Conservation (phyloP, 306 rosid species). For the Prunus mume region DNA sequence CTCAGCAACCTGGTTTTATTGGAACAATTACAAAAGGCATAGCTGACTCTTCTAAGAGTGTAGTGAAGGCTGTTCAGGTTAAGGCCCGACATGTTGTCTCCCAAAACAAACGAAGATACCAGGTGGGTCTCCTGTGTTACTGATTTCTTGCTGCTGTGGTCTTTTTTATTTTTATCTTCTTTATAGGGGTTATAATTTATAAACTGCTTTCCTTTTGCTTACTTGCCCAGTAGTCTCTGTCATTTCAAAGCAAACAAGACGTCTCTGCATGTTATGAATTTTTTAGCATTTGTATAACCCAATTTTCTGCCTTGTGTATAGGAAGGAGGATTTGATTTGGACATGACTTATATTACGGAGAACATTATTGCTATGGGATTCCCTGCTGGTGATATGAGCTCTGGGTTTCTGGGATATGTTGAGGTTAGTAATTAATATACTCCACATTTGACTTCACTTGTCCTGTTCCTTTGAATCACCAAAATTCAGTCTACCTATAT, state of each 20-base stretch:
- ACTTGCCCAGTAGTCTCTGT: neutral
- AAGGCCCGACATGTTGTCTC: conserved; percentile 97
- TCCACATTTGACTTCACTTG: conserved; percentile 19
- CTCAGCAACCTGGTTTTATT: conserved; percentile 67
- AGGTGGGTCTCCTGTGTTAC: conserved; percentile 48
- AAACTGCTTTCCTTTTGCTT: neutral
- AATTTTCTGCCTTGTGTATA: conserved; percentile 25
- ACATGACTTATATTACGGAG: conserved; percentile 97
- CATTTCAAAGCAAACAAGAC: neutral
- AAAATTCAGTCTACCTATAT: conserved; percentile 22
- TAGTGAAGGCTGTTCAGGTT: conserved; percentile 97
- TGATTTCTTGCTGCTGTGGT: conserved; percentile 4
- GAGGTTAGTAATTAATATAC: conserved; percentile 55
- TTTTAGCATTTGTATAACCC: conserved; percentile 14
- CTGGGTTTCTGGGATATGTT: conserved; percentile 96
- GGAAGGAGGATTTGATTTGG: conserved; percentile 99
- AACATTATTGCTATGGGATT: conserved; percentile 98
- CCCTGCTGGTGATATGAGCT: conserved; percentile 99
- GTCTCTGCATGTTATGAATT: conserved; percentile 6
- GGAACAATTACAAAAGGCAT: conserved; percentile 81
- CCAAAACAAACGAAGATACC: conserved; percentile 96
- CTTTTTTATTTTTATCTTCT: neutral
- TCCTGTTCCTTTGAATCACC: conserved; percentile 5
- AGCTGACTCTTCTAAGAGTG: conserved; percentile 86
- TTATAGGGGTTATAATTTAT: neutral